phyloP scores from a whole-genome alignment of 495 filamentous ascomycete genomes.

The Hypomontagnella monticulosa region DNA sequence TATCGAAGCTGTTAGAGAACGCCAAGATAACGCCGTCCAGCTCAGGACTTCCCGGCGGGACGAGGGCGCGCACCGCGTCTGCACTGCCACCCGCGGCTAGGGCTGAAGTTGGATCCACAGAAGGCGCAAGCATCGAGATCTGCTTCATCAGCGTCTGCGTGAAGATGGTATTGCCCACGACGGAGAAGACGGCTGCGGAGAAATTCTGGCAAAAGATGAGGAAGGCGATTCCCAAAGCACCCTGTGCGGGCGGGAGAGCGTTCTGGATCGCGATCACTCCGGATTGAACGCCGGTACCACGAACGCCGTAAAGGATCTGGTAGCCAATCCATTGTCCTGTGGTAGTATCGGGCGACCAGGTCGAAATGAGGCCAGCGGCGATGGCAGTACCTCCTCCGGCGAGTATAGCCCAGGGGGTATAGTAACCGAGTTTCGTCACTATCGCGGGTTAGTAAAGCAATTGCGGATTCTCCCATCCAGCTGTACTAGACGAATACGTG shows the following conservation, averaged over 20 bases:
- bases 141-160: conserved; percentile 53
- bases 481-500: conserved; percentile 17
- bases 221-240: conserved; percentile 61
- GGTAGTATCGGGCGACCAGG: conserved; percentile 55
- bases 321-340: conserved; percentile 67
- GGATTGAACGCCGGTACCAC: conserved; percentile 61
- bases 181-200: conserved; percentile 61
- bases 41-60: conserved; percentile 51
- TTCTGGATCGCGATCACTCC: conserved; percentile 66
- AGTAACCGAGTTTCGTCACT: conserved; percentile 58
- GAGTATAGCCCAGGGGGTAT: conserved; percentile 58
- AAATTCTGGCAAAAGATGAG: conserved; percentile 65
- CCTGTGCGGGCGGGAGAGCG: conserved; percentile 52
- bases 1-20: conserved; percentile 54
- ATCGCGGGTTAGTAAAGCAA: conserved; percentile 36
- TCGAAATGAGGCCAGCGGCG: conserved; percentile 62
- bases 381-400: conserved; percentile 67
- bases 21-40: conserved; percentile 50
- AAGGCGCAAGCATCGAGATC: conserved; percentile 51
- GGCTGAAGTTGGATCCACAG: conserved; percentile 49
- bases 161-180: conserved; percentile 62
- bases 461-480: neutral
- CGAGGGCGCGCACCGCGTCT: conserved; percentile 50
- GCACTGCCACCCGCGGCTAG: conserved; percentile 51
- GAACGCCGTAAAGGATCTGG: conserved; percentile 65